These are phyloP conservation scores for Thalassiosira exigua DNA, from an alignment of 352 stramenopile species.

Conservation along the genomic window DNA sequence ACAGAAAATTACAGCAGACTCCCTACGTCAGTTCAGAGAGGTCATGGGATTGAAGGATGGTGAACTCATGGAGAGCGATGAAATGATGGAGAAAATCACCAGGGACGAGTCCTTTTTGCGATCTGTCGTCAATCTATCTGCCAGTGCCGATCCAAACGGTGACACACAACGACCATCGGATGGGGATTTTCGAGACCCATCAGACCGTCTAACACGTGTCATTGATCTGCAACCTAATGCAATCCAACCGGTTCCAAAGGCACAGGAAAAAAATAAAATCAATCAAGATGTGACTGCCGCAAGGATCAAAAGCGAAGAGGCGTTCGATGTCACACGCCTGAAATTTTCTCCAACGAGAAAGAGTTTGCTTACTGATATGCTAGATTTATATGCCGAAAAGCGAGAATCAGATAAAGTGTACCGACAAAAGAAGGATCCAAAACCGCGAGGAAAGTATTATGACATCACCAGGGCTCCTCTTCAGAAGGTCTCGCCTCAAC, in stretches of 20 bases:
- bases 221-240: no score
- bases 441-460: slow-evolving; percentile 26
- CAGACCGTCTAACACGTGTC: no score
- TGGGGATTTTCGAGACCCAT: no score
- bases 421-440: slow-evolving; percentile 5
- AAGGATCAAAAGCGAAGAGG: background rate
- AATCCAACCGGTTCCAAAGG: no score
- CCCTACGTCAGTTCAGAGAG: slow-evolving; percentile 52
- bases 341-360: slow-evolving; percentile 35
- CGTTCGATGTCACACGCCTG: slow-evolving; percentile 30
- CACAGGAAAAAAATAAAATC: no score
- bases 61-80: slow-evolving; percentile 29
- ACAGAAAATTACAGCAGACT: slow-evolving; percentile 52
- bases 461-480: slow-evolving; percentile 38
- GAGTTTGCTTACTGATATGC: slow-evolving; percentile 39
- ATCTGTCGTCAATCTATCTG: slow-evolving; percentile 62
- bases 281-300: no score
- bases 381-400: slow-evolving; percentile 24
- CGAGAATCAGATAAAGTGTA: background rate
- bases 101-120: slow-evolving; percentile 64
- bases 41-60: slow-evolving; percentile 55
- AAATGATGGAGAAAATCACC: slow-evolving; percentile 13
- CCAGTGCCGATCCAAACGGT: no score
- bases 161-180: no score
- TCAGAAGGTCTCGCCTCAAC: slow-evolving; percentile 29